Base-by-base conservation (phyloP, 257 asterid genomes). In the Voacanga thouarsii region DNA sequence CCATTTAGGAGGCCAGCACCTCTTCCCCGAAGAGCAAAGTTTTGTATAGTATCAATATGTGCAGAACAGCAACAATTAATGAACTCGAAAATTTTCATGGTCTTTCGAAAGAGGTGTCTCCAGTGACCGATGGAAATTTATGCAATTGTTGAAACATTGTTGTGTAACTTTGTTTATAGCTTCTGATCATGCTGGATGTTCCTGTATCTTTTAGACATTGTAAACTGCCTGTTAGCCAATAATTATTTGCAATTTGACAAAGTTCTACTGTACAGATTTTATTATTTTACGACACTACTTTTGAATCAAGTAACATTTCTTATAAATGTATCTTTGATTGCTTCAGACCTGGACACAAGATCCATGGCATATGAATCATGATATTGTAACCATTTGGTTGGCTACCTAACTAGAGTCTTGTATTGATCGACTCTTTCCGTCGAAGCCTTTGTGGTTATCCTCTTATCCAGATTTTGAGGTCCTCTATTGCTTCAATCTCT, bases 151-250 rank as follows among this genome's bases (percentile, higher is more conserved):
- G 84, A 81, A 83, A 82, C 69, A 68, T 83, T 80, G 75, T 75
- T 78, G 80, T 80, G 82, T 80, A 79, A 77, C 81, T 80, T 68
- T 75, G 88, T 84, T 83, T 51, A 80, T 85, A 85, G 87, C 81
- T 76, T 81, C 72, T 72, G 75, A 74, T 76, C 72, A 53, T 75
- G 33, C 66, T 61, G 76, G 69, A 74, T 77, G 78, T 63, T 77
- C 37, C 18, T 79, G 71, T 74, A 75, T 82, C 74, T 53, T 69
- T 75, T 75, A 75, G 72, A 82, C 74, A 75, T 56, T 79, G 84
- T 79, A 83, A 79, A 57, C 86, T 49, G 30, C 60, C 26, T 6
- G 71, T 10, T 83, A 26, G 53, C 66, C 83, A 72, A 71, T 79
- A 79, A 79, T 76, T 72, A 71, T 71, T 79, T 28, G 76, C 78